Base-by-base conservation (phyloP, 75 land plant genomes). In the Pinus taeda region DNA sequence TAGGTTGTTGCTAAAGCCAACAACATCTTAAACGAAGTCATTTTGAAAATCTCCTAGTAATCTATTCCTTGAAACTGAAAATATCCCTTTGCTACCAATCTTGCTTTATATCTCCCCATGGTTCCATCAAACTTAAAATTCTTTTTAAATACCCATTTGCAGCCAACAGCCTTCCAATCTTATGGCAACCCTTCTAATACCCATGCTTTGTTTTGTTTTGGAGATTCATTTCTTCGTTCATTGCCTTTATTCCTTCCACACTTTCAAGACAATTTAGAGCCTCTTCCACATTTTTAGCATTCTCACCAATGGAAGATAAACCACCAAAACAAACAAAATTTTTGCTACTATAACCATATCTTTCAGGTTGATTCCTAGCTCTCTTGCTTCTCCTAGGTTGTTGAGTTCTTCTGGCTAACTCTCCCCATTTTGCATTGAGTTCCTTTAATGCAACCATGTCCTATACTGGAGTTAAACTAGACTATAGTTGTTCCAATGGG, bases 121-220 rank as follows among this genome's bases (percentile, higher is more conserved):
- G 15, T 20, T 21, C 58, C 75, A 74, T 74, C 75, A 15, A 24
- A 1, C 53, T 59, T 75, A 21, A 22, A 56, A 0, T 33, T 59
- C 1, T 13, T 26, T 57, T 75, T 75, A 15, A 75, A 29, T 14
- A 75, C 60, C 76, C 29, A 75, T 59, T n/a, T 59, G 21, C 21
- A 59, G 3, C 60, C 18, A 18, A 59, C 7, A 59, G 1, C 0
- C 18, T 59, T 59, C 1, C 2, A 18, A 4, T 59, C n/a, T 20
- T 4, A n/a, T 20, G 21, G 60, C n/a, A 59, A 59, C 21, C 4
- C 6, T n/a, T 59, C 60, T 5, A 59, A 18, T 20, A 59, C 60
- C 21, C 60, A 59, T 59, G 60, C 21, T 59, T 17, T 59, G 60
- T n/a, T 20, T 6, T 59, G 60, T n/a, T 59, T 17, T 59, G 12